phyloP scores from a whole-genome alignment of 352 stramenopile species.

The Globisporangium iwayamae region DNA sequence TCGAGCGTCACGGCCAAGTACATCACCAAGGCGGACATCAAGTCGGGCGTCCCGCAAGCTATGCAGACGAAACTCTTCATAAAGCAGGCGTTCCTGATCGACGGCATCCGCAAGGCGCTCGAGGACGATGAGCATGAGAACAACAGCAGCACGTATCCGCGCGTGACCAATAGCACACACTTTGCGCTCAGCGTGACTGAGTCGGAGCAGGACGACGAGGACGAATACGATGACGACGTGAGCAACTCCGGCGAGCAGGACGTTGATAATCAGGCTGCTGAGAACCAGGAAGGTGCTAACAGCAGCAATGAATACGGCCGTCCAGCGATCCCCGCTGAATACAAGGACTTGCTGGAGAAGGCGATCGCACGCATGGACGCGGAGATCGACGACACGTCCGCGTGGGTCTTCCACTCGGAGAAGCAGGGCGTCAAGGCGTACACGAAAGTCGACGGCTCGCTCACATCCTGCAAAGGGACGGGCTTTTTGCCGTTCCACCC shows the following conservation, averaged over 20 bases:
- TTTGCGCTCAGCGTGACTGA: slow-evolving; percentile 47
- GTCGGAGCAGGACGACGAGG: slow-evolving; percentile 33
- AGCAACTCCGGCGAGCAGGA: slow-evolving; percentile 14
- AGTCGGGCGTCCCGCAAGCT: slow-evolving; percentile 44
- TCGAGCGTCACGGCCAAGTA: slow-evolving; percentile 51
- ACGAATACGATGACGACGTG: slow-evolving; percentile 16
- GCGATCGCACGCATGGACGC: slow-evolving; percentile 48
- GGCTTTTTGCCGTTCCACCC: slow-evolving; percentile 52
- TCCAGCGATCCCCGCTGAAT: slow-evolving; percentile 42
- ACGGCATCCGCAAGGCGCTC: slow-evolving; percentile 47
- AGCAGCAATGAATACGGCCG: slow-evolving; percentile 28
- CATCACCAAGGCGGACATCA: slow-evolving; percentile 66
- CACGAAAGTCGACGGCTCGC: slow-evolving; percentile 60
- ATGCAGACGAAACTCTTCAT: slow-evolving; percentile 71
- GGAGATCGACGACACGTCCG: slow-evolving; percentile 48
- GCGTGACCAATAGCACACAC: slow-evolving; percentile 46
- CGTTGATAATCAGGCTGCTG: slow-evolving; percentile 27
- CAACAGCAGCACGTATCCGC: slow-evolving; percentile 16
- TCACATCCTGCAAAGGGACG: slow-evolving; percentile 55
- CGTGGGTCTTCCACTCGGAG: slow-evolving; percentile 68
- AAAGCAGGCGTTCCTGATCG: slow-evolving; percentile 68
- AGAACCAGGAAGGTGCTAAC: background rate
- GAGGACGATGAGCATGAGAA: slow-evolving; percentile 39
- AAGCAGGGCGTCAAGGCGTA: slow-evolving; percentile 69
- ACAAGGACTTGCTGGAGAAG: slow-evolving; percentile 57